Evolutionary conservation across 108 stramenopile genomes (phyloP).

Genomic region (Conticribra weissflogii): DNA sequence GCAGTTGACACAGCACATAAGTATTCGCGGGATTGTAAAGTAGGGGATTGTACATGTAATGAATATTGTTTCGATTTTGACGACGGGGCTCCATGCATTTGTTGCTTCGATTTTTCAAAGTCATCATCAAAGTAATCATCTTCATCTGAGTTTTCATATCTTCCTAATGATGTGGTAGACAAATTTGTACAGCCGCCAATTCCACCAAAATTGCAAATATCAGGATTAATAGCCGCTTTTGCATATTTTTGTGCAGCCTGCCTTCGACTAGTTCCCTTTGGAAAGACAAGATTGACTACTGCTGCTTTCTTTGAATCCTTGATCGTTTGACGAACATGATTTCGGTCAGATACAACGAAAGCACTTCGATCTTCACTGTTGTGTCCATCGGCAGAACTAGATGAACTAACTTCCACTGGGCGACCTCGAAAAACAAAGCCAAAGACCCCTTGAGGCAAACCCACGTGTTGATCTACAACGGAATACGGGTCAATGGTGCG

Average conservation of each 20-base stretch:
- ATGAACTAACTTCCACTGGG: slow-evolving; percentile 37
- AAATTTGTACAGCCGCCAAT: slow-evolving; percentile 19
- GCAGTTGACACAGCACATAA: slow-evolving; percentile 81
- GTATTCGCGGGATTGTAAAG: slow-evolving; percentile 69
- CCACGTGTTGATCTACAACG: slow-evolving; percentile 80
- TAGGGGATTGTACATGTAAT: slow-evolving; percentile 39
- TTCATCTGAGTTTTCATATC: no score
- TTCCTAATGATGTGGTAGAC: slow-evolving; percentile 29
- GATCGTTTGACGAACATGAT: slow-evolving; percentile 1
- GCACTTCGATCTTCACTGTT: slow-evolving; percentile 14
- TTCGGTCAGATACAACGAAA: slow-evolving; percentile 17
- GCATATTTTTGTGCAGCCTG: slow-evolving; percentile 44
- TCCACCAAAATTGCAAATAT: slow-evolving; percentile 29
- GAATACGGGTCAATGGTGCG: slow-evolving; percentile 84
- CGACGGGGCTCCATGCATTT: not conserved
- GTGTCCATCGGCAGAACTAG: not conserved
- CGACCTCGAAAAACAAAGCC: slow-evolving; percentile 87
- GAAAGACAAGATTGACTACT: slow-evolving; percentile 46
- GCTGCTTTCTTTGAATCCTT: slow-evolving; percentile 19
- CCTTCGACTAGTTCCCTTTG: slow-evolving; percentile 39
- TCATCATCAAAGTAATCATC: slow-evolving; percentile 23
- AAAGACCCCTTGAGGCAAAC: slow-evolving; percentile 70
- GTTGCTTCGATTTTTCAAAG: not conserved
- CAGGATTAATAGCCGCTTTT: slow-evolving; percentile 45
- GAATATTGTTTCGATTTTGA: slow-evolving; percentile 9